These are phyloP conservation scores for Asparagopsis taxiformis DNA, from an alignment of 31 red algal genomes.

Conservation along the genomic window DNA sequence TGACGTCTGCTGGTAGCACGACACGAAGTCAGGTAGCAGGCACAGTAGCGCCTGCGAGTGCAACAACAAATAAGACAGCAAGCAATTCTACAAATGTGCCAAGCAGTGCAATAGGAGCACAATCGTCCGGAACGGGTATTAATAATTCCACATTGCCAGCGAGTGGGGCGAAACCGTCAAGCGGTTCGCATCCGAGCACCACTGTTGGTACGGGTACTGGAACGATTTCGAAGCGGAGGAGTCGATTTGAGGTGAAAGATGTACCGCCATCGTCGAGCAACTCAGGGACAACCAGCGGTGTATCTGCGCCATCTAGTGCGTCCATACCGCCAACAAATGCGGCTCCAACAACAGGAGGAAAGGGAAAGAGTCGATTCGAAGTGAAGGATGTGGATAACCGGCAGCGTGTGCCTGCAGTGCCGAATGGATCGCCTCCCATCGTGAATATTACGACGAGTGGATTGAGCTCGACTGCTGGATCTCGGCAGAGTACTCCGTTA, in stretches of 20 bases:
- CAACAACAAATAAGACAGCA: not conserved
- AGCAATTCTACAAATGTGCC: too few species aligned
- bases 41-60: not conserved
- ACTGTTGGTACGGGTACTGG: too few species aligned
- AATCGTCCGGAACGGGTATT: not conserved
- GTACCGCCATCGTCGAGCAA: conserved; percentile 19
- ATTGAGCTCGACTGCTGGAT: conserved; percentile 6
- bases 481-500: conserved; percentile 34
- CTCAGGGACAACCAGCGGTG: not conserved
- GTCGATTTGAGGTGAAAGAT: conserved; percentile 69
- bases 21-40: not conserved
- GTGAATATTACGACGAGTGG: conserved; percentile 16
- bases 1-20: not conserved
- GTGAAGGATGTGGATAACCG: conserved; percentile 53
- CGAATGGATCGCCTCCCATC: conserved; percentile 20
- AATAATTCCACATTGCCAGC: too few species aligned
- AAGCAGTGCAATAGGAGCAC: not conserved
- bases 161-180: too few species aligned
- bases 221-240: conserved; percentile 23
- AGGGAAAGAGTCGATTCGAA: conserved; percentile 65
- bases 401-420: not conserved
- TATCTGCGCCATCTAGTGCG: not conserved
- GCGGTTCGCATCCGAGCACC: too few species aligned
- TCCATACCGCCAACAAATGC: conserved; percentile 13
- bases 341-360: conserved; percentile 5